Evolutionary conservation across 805 yeast species (phyloP).

Genomic region (Komagataella pastoris): DNA sequence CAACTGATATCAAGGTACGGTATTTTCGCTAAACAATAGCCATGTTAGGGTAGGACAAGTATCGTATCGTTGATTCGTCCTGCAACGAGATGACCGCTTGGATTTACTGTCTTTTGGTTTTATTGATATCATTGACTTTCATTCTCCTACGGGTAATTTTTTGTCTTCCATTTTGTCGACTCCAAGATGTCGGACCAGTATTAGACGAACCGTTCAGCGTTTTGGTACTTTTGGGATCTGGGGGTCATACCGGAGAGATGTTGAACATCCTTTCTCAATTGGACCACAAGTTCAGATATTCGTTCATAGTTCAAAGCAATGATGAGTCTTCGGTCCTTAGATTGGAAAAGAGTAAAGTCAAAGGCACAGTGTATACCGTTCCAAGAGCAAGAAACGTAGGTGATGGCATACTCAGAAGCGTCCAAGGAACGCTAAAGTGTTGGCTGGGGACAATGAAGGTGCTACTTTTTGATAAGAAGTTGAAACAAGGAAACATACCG

Average conservation of each 20-base stretch:
- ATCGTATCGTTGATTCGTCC: not conserved
- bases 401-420: constrained; percentile 12
- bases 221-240: constrained; percentile 78
- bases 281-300: constrained; percentile 9
- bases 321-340: constrained; percentile 31
- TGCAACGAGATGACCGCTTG: not conserved
- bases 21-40: not conserved
- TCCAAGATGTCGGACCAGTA: not conserved
- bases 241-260: constrained; percentile 97
- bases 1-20: not conserved
- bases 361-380: constrained; percentile 14
- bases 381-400: constrained; percentile 25
- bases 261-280: constrained; percentile 43
- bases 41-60: too few species aligned
- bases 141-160: not conserved
- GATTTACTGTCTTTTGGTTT: not conserved
- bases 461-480: not conserved
- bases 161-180: not conserved
- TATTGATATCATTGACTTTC: not conserved
- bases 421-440: constrained; percentile 10
- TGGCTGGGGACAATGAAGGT: constrained; percentile 12
- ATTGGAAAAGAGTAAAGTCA: constrained; percentile 16
- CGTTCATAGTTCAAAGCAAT: constrained; percentile 22
- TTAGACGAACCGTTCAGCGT: constrained; percentile 7
- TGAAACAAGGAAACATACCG: constrained; percentile 8